Conservation (phyloP, 768 basidiomycete species). For the Boletellus ananiceps region DNA sequence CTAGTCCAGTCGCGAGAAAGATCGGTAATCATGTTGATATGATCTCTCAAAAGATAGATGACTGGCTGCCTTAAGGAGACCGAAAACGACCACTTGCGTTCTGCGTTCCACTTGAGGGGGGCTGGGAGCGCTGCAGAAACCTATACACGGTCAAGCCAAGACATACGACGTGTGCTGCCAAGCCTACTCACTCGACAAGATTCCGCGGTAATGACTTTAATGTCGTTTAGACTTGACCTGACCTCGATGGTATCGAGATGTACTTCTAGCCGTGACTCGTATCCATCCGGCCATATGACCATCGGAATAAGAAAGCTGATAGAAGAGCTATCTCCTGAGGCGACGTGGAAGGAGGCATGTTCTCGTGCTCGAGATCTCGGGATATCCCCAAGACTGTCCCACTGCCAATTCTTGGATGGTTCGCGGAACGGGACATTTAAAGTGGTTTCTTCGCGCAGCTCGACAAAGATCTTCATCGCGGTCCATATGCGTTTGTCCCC, state of each 20-base stretch:
- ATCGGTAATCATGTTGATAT: slow-evolving; percentile 91
- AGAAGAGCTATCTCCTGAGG: slow-evolving; percentile 76
- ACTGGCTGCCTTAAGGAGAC: slow-evolving; percentile 66
- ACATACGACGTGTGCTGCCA: slow-evolving; percentile 11
- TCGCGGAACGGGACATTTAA: slow-evolving; percentile 90
- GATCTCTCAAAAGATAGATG: slow-evolving; percentile 82
- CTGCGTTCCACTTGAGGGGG: slow-evolving; percentile 77
- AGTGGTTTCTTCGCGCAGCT: slow-evolving; percentile 71
- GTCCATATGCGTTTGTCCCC: slow-evolving; percentile 86
- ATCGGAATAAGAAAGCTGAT: slow-evolving; percentile 84
- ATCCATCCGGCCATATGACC: slow-evolving; percentile 68
- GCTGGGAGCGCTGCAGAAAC: slow-evolving; percentile 71
- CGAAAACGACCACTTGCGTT: slow-evolving; percentile 76
- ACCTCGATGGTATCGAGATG: slow-evolving; percentile 76
- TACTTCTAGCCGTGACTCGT: slow-evolving; percentile 73
- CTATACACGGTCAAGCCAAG: slow-evolving; percentile 32
- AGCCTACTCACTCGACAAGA: slow-evolving; percentile 59
- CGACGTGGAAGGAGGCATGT: slow-evolving; percentile 67
- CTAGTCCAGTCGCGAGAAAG: slow-evolving; percentile 89
- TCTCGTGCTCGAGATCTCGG: slow-evolving; percentile 56
- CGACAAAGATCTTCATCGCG: slow-evolving; percentile 72
- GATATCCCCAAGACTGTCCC: slow-evolving; percentile 59
- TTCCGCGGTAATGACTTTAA: slow-evolving; percentile 69
- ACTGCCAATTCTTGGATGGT: slow-evolving; percentile 95
- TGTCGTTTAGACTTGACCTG: slow-evolving; percentile 85